A percentile compares a stretch with the other conserved stretches of the same genome.
Evolutionary conservation across 257 asterid species (phyloP).

Genomic region (Solanum etuberosum): DNA sequence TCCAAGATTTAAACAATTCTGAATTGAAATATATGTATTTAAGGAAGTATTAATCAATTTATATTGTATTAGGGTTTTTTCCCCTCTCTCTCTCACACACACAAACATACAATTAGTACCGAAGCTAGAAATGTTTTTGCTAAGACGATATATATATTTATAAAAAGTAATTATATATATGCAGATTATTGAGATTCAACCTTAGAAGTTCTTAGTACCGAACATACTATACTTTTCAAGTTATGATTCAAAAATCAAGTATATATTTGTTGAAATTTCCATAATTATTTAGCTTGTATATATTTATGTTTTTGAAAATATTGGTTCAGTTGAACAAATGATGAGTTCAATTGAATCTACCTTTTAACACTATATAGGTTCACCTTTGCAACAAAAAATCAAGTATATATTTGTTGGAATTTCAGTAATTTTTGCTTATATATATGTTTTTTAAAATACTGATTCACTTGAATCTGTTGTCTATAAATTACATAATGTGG

Average conservation of each 20-base stretch:
- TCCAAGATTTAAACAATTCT: not conserved
- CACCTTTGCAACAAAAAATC: not conserved
- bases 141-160: too few species aligned
- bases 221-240: not conserved
- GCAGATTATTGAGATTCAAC: not conserved
- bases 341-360: not conserved
- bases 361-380: not conserved
- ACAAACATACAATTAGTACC: not conserved
- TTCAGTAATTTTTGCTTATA: not conserved
- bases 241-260: not conserved
- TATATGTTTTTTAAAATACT: not conserved
- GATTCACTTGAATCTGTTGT: not conserved
- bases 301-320: not conserved
- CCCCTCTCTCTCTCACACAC: not conserved
- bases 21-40: not conserved
- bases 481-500: not conserved
- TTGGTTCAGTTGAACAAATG: not conserved
- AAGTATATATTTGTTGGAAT: not conserved
- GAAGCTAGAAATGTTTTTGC: not conserved
- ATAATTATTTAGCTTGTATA: not conserved
- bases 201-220: not conserved
- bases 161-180: too few species aligned
- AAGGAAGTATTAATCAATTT: not conserved
- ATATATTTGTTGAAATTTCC: not conserved
- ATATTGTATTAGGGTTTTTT: not conserved